Evolutionary conservation across 2,329 filamentous ascomycete genomes (phyloP), one percentile per base, ranked within the genome.

Genomic region (Sarocladium oryzae): DNA sequence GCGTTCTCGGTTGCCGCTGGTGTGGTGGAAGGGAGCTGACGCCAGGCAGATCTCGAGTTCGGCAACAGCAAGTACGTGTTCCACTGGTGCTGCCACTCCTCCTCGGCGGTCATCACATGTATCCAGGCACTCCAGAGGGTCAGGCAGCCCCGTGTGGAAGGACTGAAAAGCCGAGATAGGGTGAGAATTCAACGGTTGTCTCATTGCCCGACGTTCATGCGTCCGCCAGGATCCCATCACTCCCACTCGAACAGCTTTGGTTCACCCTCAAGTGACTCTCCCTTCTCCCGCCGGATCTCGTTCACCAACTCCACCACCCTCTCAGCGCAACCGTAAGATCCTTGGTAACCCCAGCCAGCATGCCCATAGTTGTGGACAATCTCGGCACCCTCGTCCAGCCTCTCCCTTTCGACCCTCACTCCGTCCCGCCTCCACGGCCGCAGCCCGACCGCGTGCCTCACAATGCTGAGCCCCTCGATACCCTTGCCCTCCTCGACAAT

Each of bases 341-440:
- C 77, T 61, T 82, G 79, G 53, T 81, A 96, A 10, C 90, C 90
- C 76, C 86, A 89, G 2, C 87, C 87, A 1, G 81, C 84, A 64
- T 90, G 86, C 0, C 87, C 88, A 58, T 91, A 91, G 60, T 89
- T 87, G 64, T 92, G 88, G 51, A 93, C 84, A n/a, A 90, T 78
- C 66, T 78, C 74, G 2, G 66, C 78, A 2, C 80, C 75, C 6
- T 79, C 82, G 49, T 76, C 40, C 26, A 69, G 50, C 18, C 56
- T 60, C 57, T 71, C 68, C 50, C 62, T 84, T 68, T 95, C 89
- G 13, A 95, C 72, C 52, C 90, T 77, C 18, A 88, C 82, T 0
- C 90, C 90, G 1, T 78, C 85, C 52, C 81, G 76, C 49, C 91
- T 75, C 63, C 85, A 80, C 4, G 91, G 91, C 53, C 91, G 76